A percentile compares a stretch with the other conserved stretches of the same genome.
These are phyloP conservation scores for Trichosporon ovoides DNA, from an alignment of 1,284 basidiomycete genomes.

Conservation along the genomic window DNA sequence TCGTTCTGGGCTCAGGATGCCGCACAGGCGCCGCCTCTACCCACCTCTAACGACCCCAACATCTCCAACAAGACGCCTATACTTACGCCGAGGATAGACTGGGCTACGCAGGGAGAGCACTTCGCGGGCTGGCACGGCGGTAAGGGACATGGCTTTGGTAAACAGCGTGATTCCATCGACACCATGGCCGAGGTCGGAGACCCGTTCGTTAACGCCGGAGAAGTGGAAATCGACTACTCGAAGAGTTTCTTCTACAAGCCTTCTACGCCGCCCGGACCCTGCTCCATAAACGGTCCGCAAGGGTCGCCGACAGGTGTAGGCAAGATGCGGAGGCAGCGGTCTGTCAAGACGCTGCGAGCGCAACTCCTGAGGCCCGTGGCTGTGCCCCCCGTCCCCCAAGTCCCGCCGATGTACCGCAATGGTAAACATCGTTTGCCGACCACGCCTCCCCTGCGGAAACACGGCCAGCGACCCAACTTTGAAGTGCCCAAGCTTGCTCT, in stretches of 20 bases:
- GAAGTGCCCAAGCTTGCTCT: conserved; percentile 39
- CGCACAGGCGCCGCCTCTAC: not conserved
- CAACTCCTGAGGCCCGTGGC: conserved; percentile 37
- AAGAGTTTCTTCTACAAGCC: conserved; percentile 50
- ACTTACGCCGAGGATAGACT: conserved; percentile 38
- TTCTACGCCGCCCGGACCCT: conserved; percentile 33
- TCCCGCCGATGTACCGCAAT: conserved; percentile 25
- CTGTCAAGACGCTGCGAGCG: conserved; percentile 45
- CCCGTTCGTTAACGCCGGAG: conserved; percentile 11
- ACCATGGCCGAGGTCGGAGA: conserved; percentile 16
- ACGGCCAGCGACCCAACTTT: conserved; percentile 11
- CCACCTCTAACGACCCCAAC: not conserved
- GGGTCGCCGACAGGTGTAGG: not conserved
- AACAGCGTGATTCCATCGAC: conserved; percentile 11
- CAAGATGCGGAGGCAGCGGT: conserved; percentile 25
- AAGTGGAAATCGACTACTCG: conserved; percentile 38
- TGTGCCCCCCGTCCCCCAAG: conserved; percentile 34
- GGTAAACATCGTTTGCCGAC: conserved; percentile 10
- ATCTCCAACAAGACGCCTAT: conserved; percentile 19
- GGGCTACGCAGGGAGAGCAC: conserved; percentile 30
- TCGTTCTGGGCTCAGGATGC: conserved; percentile 19
- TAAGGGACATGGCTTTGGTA: conserved; percentile 1
- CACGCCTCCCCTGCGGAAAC: conserved; percentile 5
- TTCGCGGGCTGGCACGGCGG: conserved; percentile 39
- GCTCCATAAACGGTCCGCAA: not conserved